These are phyloP conservation scores for Macaranga tanarius DNA, from an alignment of 441 rosid genomes.

Conservation along the genomic window DNA sequence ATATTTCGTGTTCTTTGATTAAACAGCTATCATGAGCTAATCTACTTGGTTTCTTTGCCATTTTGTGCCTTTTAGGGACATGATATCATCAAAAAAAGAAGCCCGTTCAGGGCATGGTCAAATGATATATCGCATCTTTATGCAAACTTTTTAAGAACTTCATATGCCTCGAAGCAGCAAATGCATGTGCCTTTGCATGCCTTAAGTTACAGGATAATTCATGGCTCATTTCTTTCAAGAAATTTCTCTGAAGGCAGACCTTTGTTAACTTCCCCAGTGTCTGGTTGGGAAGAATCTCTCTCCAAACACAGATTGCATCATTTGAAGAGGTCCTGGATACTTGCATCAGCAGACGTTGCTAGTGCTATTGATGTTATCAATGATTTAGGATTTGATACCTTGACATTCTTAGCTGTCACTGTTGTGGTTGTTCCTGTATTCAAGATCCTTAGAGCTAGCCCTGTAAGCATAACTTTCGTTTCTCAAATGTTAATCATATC, in stretches of 20 bases:
- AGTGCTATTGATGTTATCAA: slow-evolving; percentile 86
- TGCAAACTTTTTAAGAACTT: slow-evolving; percentile 32
- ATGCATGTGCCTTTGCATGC: slow-evolving; percentile 27
- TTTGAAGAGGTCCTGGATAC: slow-evolving; percentile 37
- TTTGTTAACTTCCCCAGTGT: slow-evolving; percentile 31
- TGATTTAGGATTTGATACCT: slow-evolving; percentile 93
- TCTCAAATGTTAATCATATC: slow-evolving; percentile 5
- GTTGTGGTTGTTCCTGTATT: slow-evolving; percentile 88
- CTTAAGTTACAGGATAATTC: slow-evolving; percentile 32
- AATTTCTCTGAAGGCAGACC: slow-evolving; percentile 31
- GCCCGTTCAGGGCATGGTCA: slow-evolving; percentile 28
- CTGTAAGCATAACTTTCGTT: slow-evolving; percentile 51
- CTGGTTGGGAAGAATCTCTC: slow-evolving; percentile 39
- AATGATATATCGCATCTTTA: slow-evolving; percentile 31
- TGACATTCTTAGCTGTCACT: slow-evolving; percentile 91
- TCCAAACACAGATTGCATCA: slow-evolving; percentile 33
- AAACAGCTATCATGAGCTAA: neutral
- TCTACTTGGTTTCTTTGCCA: slow-evolving; percentile 15
- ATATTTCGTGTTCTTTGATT: neutral
- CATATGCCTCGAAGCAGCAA: slow-evolving; percentile 27
- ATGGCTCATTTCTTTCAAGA: slow-evolving; percentile 33
- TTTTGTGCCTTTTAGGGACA: slow-evolving; percentile 45
- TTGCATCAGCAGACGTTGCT: slow-evolving; percentile 68
- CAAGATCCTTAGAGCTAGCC: slow-evolving; percentile 83
- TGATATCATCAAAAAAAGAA: slow-evolving; percentile 41